A percentile compares a stretch with the other conserved stretches of the same genome.
Conservation (phyloP, 2,329 filamentous ascomycete genomes). For the Grosmannia penicillata region DNA sequence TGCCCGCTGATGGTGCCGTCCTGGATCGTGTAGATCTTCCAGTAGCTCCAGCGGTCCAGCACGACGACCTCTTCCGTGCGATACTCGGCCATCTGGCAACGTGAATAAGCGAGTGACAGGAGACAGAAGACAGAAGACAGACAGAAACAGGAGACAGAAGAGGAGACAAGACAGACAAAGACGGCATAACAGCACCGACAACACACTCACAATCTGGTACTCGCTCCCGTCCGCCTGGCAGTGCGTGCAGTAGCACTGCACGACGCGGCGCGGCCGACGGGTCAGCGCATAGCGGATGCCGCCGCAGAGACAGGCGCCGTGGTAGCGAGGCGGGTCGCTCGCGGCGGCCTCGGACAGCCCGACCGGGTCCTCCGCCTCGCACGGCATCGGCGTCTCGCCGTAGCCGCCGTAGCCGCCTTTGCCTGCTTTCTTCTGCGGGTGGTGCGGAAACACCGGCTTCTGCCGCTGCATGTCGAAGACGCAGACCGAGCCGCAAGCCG, state of each 20-base stretch:
- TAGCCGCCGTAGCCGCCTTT: too few relatives aligned
- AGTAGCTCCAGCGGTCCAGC: slow-evolving; percentile 7
- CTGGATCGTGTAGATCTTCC: slow-evolving; percentile 10
- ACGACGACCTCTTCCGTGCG: slow-evolving; percentile 10
- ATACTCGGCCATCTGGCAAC: slow-evolving; percentile 11
- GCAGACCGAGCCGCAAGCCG: too few relatives aligned
- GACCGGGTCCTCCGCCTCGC: too few relatives aligned
- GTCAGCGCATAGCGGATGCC: slow-evolving; percentile 10
- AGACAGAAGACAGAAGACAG: background rate
- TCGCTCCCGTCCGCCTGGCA: slow-evolving; percentile 10
- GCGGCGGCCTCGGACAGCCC: background rate
- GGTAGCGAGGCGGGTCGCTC: slow-evolving; percentile 5
- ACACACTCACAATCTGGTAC: slow-evolving; percentile 11
- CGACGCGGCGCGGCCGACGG: slow-evolving; percentile 7
- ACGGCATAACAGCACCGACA: too few relatives aligned
- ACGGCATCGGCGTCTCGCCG: too few relatives aligned
- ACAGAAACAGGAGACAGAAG: background rate
- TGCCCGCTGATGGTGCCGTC: slow-evolving; percentile 10
- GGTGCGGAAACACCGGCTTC: too few relatives aligned
- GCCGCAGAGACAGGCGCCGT: slow-evolving; percentile 11
- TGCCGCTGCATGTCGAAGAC: too few relatives aligned
- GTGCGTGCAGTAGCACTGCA: slow-evolving; percentile 11
- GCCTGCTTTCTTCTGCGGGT: too few relatives aligned
- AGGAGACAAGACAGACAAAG: background rate
- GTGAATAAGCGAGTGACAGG: background rate